Base-by-base conservation (phyloP, 257 asterid genomes). In the Jacaranda copaia region DNA sequence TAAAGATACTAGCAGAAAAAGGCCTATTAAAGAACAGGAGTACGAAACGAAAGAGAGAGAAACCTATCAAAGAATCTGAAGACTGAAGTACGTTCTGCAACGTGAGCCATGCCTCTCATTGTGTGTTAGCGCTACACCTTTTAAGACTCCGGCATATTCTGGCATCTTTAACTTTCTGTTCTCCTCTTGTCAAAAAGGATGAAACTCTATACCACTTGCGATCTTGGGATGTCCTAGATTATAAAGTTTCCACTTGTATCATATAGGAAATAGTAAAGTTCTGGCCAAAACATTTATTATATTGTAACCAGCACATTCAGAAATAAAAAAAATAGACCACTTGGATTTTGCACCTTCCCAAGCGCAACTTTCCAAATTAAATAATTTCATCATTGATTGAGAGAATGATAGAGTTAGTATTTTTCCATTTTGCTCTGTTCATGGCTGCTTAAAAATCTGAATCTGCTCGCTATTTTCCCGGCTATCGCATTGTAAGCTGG, bases 1-100 rank as follows among this genome's bases (percentile, higher is more conserved):
- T 73, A 78, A 94, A 86, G 87, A 42, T 83, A 19, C 68, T 68
- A 66, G 82, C 64, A 53, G 82, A 68, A 5, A 79, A 65, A 64
- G 83, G 82, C 49, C 7, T 59, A 4, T 55, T 59, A 19, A 66
- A 32, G 40, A 75, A 70, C 10, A 43, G 16, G 59, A 36, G 62
- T 8, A 80, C 58, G 75, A 78, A 75, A 70, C 81, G 79, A 8
- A 82, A 64, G 73, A 82, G 76, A 18, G 65, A 8, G 4, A 81
- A 78, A 15, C 19, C 68, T 42, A 12, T 18, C 0, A 39, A 39
- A 75, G 42, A 48, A 58, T 59, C 65, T 19, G 55, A 73, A 35
- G 74, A 45, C 13, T 76, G 70, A 76, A 79, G 15, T 67, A 55
- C 3, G 52, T 19, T 52, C 32, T 3, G 19, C 45, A 6, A 32